Evolutionary conservation across 2,329 filamentous ascomycete species (phyloP).

Genomic region (Aspergillus phoenicis): DNA sequence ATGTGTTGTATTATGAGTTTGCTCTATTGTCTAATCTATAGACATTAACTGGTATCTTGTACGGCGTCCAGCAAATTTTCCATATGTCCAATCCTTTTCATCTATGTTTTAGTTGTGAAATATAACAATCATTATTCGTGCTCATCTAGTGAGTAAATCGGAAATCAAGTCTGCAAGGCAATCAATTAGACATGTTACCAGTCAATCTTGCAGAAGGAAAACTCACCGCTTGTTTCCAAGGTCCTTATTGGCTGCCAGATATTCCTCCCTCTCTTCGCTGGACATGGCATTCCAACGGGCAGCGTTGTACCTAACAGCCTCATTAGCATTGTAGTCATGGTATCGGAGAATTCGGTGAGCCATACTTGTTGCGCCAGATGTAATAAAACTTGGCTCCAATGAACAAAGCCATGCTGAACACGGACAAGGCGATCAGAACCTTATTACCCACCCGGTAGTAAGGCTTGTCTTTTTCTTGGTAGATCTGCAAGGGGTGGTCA

Average conservation of each 20-base stretch:
- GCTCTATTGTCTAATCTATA: background rate
- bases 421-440: constrained; percentile 57
- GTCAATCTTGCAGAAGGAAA: background rate
- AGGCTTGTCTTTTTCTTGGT: constrained; percentile 57
- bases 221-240: constrained; percentile 48
- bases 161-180: constrained; percentile 38
- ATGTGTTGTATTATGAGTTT: background rate
- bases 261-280: constrained; percentile 40
- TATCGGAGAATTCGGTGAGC: background rate
- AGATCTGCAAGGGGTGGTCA: constrained; percentile 49
- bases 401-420: constrained; percentile 54
- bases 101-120: background rate
- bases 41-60: background rate
- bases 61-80: background rate
- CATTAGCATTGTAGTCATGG: constrained; percentile 7
- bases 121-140: background rate
- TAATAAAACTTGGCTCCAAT: constrained; percentile 48
- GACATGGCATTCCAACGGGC: constrained; percentile 46
- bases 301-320: constrained; percentile 31
- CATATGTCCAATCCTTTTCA: background rate
- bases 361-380: constrained; percentile 44
- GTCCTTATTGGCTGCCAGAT: constrained; percentile 42
- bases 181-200: background rate
- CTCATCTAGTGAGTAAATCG: constrained; percentile 37
- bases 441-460: constrained; percentile 62